Conservation (phyloP, 305 asterid species). For the Fraxinus dipetala region DNA sequence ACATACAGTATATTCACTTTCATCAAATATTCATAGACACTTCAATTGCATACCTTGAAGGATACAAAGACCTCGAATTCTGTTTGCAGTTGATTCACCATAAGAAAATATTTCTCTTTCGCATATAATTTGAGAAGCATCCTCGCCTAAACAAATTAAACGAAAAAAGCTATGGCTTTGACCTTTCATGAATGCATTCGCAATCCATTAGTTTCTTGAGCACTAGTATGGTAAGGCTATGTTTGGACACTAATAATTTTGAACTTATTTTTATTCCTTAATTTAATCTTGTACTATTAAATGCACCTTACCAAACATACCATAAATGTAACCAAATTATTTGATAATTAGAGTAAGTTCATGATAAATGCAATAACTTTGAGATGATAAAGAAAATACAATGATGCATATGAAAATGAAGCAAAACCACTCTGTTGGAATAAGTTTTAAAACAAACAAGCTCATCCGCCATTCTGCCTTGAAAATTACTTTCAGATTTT, state of each 20-base stretch:
- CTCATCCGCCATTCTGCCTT: background rate
- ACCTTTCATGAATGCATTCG: background rate
- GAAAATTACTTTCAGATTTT: background rate
- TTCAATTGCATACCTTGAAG: constrained; percentile 58
- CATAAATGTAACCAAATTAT: background rate
- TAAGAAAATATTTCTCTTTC: constrained; percentile 67
- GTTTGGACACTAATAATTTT: background rate
- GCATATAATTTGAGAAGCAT: constrained; percentile 50
- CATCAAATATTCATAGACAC: background rate
- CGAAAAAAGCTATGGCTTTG: background rate
- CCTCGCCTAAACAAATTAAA: constrained; percentile 39
- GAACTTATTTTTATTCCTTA: background rate
- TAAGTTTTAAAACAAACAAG: background rate
- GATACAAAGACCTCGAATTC: constrained; percentile 62
- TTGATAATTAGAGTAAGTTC: background rate
- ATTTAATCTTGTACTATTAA: background rate
- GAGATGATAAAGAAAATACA: background rate
- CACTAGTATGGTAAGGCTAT: background rate
- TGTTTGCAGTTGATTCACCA: constrained; percentile 41
- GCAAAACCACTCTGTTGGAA: background rate
- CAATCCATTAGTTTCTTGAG: background rate
- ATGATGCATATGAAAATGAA: background rate
- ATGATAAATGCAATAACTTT: background rate
- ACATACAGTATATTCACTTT: background rate
- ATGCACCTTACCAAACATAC: background rate